These are phyloP conservation scores for Tetrastigma voinierianum DNA, from an alignment of 164 flowering plant species.

Conservation along the genomic window DNA sequence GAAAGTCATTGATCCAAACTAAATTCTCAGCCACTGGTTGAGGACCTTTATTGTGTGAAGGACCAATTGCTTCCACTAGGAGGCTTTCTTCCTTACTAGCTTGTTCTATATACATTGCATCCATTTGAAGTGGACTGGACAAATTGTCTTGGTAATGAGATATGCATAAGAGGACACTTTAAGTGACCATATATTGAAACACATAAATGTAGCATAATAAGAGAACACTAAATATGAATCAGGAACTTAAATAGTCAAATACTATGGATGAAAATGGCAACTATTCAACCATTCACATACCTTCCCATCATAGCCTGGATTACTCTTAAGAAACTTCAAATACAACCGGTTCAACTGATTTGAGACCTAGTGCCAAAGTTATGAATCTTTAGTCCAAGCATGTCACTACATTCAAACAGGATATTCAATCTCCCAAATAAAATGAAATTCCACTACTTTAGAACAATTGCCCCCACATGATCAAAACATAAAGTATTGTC, in stretches of 20 bases:
- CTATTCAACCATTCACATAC: slow-evolving; percentile 30
- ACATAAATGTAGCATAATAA: slow-evolving; percentile 3
- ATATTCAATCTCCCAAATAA: not conserved
- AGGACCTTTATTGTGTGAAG: slow-evolving; percentile 10
- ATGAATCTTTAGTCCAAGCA: not conserved
- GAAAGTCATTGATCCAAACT: slow-evolving; percentile 15
- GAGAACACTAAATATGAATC: not conserved
- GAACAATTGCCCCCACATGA: not conserved
- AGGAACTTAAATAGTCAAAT: not conserved
- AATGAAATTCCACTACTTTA: not conserved
- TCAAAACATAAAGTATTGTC: not conserved
- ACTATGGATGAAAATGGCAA: not conserved
- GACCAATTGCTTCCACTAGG: slow-evolving; percentile 20
- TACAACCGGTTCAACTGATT: slow-evolving; percentile 81
- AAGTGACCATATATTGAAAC: slow-evolving; percentile 95
- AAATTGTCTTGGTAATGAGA: slow-evolving; percentile 86
- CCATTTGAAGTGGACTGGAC: slow-evolving; percentile 80
- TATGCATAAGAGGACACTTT: slow-evolving; percentile 98
- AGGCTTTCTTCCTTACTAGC: slow-evolving; percentile 21
- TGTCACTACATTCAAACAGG: not conserved
- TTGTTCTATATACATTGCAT: slow-evolving; percentile 49
- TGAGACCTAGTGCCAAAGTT: slow-evolving; percentile 61
- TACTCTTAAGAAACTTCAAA: slow-evolving; percentile 82
- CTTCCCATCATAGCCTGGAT: slow-evolving; percentile 99
- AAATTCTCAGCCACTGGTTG: slow-evolving; percentile 14